Conservation (phyloP, 1,284 basidiomycete genomes). For the Ceratobasidium sp. region DNA sequence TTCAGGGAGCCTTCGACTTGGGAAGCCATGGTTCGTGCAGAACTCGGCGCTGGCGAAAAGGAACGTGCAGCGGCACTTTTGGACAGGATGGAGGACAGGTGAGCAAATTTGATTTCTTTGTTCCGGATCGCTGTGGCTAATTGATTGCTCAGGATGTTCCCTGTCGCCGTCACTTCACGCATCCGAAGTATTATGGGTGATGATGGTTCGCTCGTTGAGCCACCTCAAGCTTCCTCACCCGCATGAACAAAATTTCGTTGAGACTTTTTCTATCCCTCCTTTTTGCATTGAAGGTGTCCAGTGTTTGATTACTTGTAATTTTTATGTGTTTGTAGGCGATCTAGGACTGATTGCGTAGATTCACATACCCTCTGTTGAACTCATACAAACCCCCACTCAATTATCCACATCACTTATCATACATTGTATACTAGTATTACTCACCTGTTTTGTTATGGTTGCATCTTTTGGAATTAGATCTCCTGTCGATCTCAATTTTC, state of each 20-base stretch:
- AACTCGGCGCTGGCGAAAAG: slow-evolving; percentile 78
- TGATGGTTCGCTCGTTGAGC: slow-evolving; percentile 38
- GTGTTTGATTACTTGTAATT: neutral
- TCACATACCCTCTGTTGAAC: neutral
- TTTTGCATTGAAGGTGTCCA: slow-evolving; percentile 1
- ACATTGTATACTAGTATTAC: neutral
- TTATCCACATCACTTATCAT: slow-evolving; percentile 8
- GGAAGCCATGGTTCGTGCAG: slow-evolving; percentile 94
- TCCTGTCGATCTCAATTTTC: neutral
- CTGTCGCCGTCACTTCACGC: slow-evolving; percentile 69
- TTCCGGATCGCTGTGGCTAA: slow-evolving; percentile 1
- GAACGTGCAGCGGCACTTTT: slow-evolving; percentile 74
- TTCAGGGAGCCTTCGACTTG: slow-evolving; percentile 75
- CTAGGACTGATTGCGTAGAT: neutral
- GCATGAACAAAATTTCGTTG: slow-evolving; percentile 1
- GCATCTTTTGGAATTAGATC: neutral
- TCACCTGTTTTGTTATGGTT: neutral
- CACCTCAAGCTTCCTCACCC: slow-evolving; percentile 3
- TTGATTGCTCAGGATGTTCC: slow-evolving; percentile 62
- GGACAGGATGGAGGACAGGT: slow-evolving; percentile 76
- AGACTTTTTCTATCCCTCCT: neutral
- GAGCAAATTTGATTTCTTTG: slow-evolving; percentile 46
- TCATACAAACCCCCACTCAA: slow-evolving; percentile 4
- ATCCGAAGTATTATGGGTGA: slow-evolving; percentile 60
- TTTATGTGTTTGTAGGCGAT: neutral